Evolutionary conservation across 176 grass and related monocot genomes (phyloP), one percentile per base, ranked within the genome.

Genomic region (Cenchrus americanus): DNA sequence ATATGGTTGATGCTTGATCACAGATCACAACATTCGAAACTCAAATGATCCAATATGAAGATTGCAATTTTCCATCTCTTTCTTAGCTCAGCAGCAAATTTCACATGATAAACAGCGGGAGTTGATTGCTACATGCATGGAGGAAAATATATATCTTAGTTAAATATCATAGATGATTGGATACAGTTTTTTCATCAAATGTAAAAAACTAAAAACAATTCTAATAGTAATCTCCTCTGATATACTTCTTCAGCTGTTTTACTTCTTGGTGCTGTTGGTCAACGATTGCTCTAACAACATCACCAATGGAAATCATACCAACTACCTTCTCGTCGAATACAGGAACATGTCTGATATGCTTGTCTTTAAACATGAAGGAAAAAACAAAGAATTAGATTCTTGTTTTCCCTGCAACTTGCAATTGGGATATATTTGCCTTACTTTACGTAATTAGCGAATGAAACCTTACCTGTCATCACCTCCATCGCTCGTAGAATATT

Each of bases 401-500:
- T 47, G 9, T 6, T 59, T 73, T 51, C 21, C 5, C 5, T 24
- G 32, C 18, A 46, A 21, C 30, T 59, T 66, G 13, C 73, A 46
- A 8, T 23, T 47, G 46, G 26, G 24, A 34, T 40, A 62, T 7
- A 42, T 13, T n/a, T 42, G 44, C 11, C 30, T 32, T 18, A 51
- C 10, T 72, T 66, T 50, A 77, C 8, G 23, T 47, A 76, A 3
- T 73, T 18, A 86, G 2, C 46, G 22, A 87, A 62, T 63, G 6
- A 1, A 77, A 17, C 5, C 2, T 77, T 94, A 86, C 96, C 93
- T 83, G 89, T 83, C 96, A 96, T 98, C 57, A 98, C 69, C 81
- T 98, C 91, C 96, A 98, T 98, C 22, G 96, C 96, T 76, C 86
- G 76, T 37, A 96, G 46, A 85, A 98, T 89, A 42, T 87, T 98